Evolutionary conservation across 345 rosid genomes (phyloP), one percentile per base, ranked within the genome.

Genomic region (Eutrema yunnanense): DNA sequence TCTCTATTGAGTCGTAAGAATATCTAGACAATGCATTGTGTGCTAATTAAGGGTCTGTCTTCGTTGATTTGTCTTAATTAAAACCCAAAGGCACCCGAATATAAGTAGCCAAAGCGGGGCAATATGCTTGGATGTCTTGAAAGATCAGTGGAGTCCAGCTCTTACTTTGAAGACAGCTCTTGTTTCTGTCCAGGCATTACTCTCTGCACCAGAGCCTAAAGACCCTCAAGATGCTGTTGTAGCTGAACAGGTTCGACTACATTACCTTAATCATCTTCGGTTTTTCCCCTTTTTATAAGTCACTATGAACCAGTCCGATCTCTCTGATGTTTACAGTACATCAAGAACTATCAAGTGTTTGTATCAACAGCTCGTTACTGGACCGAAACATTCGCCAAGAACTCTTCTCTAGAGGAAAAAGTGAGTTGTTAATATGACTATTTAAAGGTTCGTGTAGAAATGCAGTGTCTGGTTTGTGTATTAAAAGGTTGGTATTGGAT

Each of bases 71-170:
- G 38, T 69, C 37, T 63, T 65, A 2, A 16, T 64, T 36, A 52
- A 48, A 57, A 59, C 26, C 48, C 10, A 47, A 71, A 96, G 99
- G 99, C 99, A 96, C 68, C 99, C 99, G 8, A 96, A 96, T 74
- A 90, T 92, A 13, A 96, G 99, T 88, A 92, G 99, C 69, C 99
- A 96, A 77, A 96, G 97, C 65, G 99, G 98, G 19, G 99, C 98
- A 27, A 96, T 92, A 63, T 96, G 99, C 83, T 83, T 96, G 79
- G 99, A 96, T 85, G 81, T 96, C 79, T 80, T 96, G 86, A 92
- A 92, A 82, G 99, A 92, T 63, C 99, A 96, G 44, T 96, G 99
- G 99, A 96, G 99, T 82, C 99, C 99, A 4, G 99, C 99, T 49
- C 92, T 96, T 60, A 96, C 99, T 57, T 67, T 96, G 67, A 96